Conservation (phyloP, 1,284 basidiomycete genomes). For the Cryptococcus depauperatus region DNA sequence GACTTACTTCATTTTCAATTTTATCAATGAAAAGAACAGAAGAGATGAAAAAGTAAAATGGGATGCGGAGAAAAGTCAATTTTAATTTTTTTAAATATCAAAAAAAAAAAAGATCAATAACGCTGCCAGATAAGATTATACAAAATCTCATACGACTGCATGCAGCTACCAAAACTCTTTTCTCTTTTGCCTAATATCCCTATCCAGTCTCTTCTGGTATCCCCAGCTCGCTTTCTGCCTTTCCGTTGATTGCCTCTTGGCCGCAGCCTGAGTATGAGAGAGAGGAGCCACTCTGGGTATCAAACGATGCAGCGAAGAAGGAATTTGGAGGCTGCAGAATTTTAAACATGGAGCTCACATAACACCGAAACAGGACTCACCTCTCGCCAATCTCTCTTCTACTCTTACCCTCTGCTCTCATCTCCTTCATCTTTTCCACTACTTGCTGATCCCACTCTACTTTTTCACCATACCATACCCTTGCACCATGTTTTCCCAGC, state of each 20-base stretch:
- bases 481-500: slow-evolving; percentile 8
- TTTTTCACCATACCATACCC: slow-evolving; percentile 9
- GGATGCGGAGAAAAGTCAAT: background rate
- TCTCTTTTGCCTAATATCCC: slow-evolving; percentile 33
- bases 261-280: slow-evolving; percentile 10
- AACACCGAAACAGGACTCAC: slow-evolving; percentile 21
- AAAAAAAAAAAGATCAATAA: too few relatives aligned
- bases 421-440: slow-evolving; percentile 20
- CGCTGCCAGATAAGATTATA: background rate
- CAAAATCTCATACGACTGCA: background rate
- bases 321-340: slow-evolving; percentile 20
- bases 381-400: slow-evolving; percentile 28
- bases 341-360: background rate
- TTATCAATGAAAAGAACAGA: background rate
- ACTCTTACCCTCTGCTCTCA: slow-evolving; percentile 26
- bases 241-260: slow-evolving; percentile 13
- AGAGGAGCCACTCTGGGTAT: slow-evolving; percentile 32
- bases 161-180: slow-evolving; percentile 37
- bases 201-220: slow-evolving; percentile 27
- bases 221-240: slow-evolving; percentile 30
- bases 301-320: slow-evolving; percentile 18
- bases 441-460: slow-evolving; percentile 22
- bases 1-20: background rate
- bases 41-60: background rate
- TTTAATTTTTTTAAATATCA: too few relatives aligned